Base-by-base conservation (phyloP, 1,284 basidiomycete genomes). In the Macrocybe sp. region DNA sequence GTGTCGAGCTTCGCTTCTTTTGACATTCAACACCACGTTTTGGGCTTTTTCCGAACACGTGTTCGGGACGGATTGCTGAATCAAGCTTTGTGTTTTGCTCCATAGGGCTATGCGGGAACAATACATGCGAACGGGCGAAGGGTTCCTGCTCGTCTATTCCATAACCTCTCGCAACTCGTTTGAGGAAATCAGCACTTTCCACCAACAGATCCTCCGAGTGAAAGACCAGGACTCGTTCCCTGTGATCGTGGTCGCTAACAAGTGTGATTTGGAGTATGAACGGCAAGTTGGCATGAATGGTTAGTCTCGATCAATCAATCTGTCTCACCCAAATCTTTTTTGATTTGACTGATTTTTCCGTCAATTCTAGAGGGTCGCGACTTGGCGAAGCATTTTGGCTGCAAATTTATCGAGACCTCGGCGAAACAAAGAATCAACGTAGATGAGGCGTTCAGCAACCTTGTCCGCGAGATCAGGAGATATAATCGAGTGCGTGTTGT, bases 171-270 rank as follows among this genome's bases (percentile, higher is more conserved):
- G 96, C 57, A 94, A 92, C 72, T 97, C 94, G 39, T 99, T 98
- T 63, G 95, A 98, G 69, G 92, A 95, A 78, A 96, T 97, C 62
- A 89, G 83, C 67, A 95, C 91, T 1, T 98, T 99, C 81, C 92
- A 98, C 66, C 94, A 97, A 67, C 96, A 99, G 67, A 98, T 97
- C 57, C 77, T 97, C 49, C 83, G 92, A 46, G 89, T 98, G 56
- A 98, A 99, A 74, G 97, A 99, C 72, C 92, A 92, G 68, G 97
- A 99, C 70, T 86, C 85, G 43, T 97, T 98, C 80, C 97, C 97
- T 22, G 92, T 98, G 56, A 92, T 99, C 53, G 89, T 99, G 44
- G 93, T 98, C 6, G 97, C 94, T 33, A 99, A 99, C 79, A 99
- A 99, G 74, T 97, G 92, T 64, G 97, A 99, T 69, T 73, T 99